Base-by-base conservation (phyloP, 2,329 filamentous ascomycete species). In the Pestalotiopsis sp. region DNA sequence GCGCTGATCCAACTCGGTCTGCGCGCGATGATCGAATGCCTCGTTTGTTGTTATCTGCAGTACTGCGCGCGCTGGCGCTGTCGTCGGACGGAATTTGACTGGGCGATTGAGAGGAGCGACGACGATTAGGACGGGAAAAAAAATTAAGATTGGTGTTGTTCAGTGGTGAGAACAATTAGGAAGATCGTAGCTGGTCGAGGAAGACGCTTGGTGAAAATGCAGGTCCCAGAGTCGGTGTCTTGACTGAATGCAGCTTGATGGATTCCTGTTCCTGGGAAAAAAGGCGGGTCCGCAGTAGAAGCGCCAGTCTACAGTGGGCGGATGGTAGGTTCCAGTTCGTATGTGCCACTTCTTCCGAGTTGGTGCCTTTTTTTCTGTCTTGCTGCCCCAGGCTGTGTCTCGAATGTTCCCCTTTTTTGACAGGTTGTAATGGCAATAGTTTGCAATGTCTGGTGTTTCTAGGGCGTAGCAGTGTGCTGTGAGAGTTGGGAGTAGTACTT, bases 191-290 rank as follows among this genome's bases (percentile, higher is more conserved):
- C 57, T 59, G 9, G 57, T 27, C 27, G 57, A 59, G 38, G 49
- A 23, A 17, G 23, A 38, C 20, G 36, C 31, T 39, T 27, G 31
- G 4, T 41, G 13, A 20, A 38, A 45, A 45, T 64, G 61, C 61
- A 64, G 61, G 31, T 64, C 41, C 38, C 38, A 64, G n/a, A 52
- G 36, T 25, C 36, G 62, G 38, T 25, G 62, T n/a, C 39, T 65
- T 25, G 14, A 25, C 14, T 62, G 57, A 59, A 59, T 59, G 57
- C 57, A 36, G 61, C 61, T 63, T 23, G 31, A 63, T n/a, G 27
- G 61, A 63, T 36, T 59, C 59, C 59, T 41, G 58, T 66, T 57
- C 64, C 64, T 66, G 64, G 38, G 57, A 66, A 66, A 63, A 63
- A 38, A n/a, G 45, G 64, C 64, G 45, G 45, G 27, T 66, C 52